Conservation (phyloP, 139 green algal species). For the Auxenochlorella pyrenoidosa region DNA sequence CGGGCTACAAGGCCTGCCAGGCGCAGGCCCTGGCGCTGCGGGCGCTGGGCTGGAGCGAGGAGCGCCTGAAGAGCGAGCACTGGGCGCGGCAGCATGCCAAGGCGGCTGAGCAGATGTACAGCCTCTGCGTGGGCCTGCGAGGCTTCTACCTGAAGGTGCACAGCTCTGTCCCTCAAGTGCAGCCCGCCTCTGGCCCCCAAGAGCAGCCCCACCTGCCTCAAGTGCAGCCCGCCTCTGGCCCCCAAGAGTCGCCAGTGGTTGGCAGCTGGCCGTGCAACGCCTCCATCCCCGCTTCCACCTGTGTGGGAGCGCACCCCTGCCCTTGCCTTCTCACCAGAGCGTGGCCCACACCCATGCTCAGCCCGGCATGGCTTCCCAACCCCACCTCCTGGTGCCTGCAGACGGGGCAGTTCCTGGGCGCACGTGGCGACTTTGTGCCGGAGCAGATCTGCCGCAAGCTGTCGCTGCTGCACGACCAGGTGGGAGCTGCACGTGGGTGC, state of each 20-base stretch:
- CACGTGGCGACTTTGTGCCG: conserved; percentile 88
- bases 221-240: too few species aligned
- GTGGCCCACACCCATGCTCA: too few species aligned
- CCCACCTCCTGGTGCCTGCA: too few species aligned
- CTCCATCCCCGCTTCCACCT: too few species aligned
- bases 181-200: too few species aligned
- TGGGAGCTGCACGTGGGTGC: conserved; percentile 13
- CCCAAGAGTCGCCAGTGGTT: too few species aligned
- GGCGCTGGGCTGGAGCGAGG: conserved; percentile 41
- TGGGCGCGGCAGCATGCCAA: conserved; percentile 81
- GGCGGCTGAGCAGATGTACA: conserved; percentile 84
- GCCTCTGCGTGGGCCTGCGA: conserved; percentile 81
- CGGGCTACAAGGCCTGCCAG: conserved; percentile 83
- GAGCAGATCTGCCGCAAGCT: conserved; percentile 84
- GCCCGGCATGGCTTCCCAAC: not conserved
- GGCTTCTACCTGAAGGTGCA: conserved; percentile 93
- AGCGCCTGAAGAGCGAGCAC: conserved; percentile 59
- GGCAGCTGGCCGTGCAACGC: too few species aligned
- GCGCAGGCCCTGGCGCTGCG: conserved; percentile 42
- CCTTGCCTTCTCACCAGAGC: too few species aligned
- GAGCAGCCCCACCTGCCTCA: too few species aligned
- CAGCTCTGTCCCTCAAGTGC: too few species aligned
- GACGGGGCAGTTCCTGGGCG: conserved; percentile 91
- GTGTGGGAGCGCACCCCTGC: too few species aligned
- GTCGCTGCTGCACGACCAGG: conserved; percentile 84